Conservation (phyloP, 164 flowering plant genomes). For the Taxillus chinensis region DNA sequence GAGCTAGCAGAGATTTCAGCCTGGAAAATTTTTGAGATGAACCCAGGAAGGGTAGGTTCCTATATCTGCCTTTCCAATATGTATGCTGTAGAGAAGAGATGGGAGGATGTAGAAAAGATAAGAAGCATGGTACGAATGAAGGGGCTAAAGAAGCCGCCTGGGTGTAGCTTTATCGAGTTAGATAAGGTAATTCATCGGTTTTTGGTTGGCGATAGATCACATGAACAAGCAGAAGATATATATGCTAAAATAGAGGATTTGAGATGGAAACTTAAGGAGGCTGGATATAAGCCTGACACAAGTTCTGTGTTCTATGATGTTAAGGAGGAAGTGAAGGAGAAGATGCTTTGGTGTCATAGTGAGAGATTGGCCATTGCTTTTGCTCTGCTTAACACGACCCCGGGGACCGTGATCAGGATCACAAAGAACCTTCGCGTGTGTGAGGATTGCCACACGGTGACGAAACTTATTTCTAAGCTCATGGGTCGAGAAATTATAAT, state of each 20-base stretch:
- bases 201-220: slow-evolving; percentile 23
- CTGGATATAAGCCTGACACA: not conserved
- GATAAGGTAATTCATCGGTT: slow-evolving; percentile 35
- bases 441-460: not conserved
- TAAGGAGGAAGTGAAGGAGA: not conserved
- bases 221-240: not conserved
- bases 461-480: not conserved
- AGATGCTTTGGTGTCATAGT: not conserved
- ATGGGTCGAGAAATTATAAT: not conserved
- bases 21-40: slow-evolving; percentile 18
- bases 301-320: not conserved
- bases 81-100: slow-evolving; percentile 16
- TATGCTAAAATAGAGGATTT: not conserved
- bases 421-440: not conserved
- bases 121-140: slow-evolving; percentile 26
- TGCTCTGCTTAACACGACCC: not conserved
- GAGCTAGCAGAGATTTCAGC: slow-evolving; percentile 23
- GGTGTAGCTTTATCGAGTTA: slow-evolving; percentile 41
- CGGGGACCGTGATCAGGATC: not conserved
- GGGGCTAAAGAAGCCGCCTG: slow-evolving; percentile 35
- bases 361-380: slow-evolving; percentile 1
- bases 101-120: slow-evolving; percentile 24
- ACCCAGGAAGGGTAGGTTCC: slow-evolving; percentile 25
- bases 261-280: not conserved
- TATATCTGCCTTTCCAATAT: slow-evolving; percentile 28